Conservation (phyloP, 176 grass and related monocot species). For the Triticum timopheevii region DNA sequence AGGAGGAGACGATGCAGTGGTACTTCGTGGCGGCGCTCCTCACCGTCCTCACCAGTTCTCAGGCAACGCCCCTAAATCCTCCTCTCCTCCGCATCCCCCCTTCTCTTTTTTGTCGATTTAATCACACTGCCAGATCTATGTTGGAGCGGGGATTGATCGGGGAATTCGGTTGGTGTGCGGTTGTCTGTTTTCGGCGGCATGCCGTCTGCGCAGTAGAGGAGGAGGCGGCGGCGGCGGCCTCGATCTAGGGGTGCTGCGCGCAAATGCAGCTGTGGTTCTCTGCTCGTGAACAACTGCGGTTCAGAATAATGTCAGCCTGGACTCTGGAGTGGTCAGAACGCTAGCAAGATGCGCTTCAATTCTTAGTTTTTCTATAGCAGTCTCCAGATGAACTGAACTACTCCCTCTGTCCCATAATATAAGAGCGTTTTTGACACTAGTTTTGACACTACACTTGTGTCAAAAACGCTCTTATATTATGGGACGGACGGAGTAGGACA, state of each 20-base stretch:
- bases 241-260: not conserved
- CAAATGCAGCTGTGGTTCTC: not conserved
- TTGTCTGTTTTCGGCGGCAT: not conserved
- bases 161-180: not conserved
- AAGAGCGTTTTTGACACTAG: no score
- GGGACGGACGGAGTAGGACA: not conserved
- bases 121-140: conserved; percentile 12
- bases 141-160: not conserved
- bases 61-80: conserved; percentile 38
- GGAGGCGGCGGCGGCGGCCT: not conserved
- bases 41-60: conserved; percentile 93
- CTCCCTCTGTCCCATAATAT: no score
- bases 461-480: no score
- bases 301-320: not conserved
- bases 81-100: not conserved
- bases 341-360: not conserved
- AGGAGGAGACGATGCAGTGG: conserved; percentile 65
- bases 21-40: conserved; percentile 78
- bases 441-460: no score
- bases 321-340: not conserved
- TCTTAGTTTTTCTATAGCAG: not conserved
- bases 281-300: not conserved
- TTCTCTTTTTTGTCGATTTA: not conserved
- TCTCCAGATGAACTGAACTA: not conserved
- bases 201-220: not conserved